Conservation (phyloP, 1,284 basidiomycete species). For the Vanrija pseudolonga region DNA sequence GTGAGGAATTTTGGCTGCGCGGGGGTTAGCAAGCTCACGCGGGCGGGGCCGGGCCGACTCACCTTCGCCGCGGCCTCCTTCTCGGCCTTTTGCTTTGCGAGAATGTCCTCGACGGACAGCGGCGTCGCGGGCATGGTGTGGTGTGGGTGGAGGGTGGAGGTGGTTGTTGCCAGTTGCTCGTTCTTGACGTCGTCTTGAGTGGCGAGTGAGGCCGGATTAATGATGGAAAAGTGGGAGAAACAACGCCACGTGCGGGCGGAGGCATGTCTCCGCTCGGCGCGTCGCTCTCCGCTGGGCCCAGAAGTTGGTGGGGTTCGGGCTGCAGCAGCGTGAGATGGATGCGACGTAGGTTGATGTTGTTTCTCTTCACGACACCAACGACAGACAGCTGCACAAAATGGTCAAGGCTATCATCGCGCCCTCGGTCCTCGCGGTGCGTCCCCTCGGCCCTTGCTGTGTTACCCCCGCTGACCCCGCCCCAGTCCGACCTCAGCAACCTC, state of each 20-base stretch:
- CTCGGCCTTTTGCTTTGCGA: slow-evolving; percentile 80
- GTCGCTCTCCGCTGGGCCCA: too few relatives aligned
- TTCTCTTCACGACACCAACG: neutral
- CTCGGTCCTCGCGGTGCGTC: slow-evolving; percentile 69
- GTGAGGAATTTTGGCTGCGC: slow-evolving; percentile 81
- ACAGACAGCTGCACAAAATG: slow-evolving; percentile 57
- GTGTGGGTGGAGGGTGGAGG: neutral
- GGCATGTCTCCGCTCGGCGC: too few relatives aligned
- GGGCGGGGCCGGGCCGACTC: slow-evolving; percentile 13
- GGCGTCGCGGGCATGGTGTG: slow-evolving; percentile 21
- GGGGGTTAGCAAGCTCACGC: neutral
- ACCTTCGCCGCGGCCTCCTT: slow-evolving; percentile 86
- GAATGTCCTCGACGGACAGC: slow-evolving; percentile 63
- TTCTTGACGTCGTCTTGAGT: neutral
- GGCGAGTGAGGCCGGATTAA: neutral
- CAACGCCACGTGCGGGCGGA: too few relatives aligned
- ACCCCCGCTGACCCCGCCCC: slow-evolving; percentile 1
- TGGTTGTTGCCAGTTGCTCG: neutral
- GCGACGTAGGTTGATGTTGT: neutral
- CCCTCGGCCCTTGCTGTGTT: neutral
- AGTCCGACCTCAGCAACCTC: slow-evolving; percentile 88
- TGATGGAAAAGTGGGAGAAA: neutral
- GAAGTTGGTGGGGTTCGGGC: neutral
- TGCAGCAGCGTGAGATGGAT: too few relatives aligned
- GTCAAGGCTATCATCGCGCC: slow-evolving; percentile 82